Base-by-base conservation (phyloP, 164 flowering plant genomes). In the Amborella trichopoda region DNA sequence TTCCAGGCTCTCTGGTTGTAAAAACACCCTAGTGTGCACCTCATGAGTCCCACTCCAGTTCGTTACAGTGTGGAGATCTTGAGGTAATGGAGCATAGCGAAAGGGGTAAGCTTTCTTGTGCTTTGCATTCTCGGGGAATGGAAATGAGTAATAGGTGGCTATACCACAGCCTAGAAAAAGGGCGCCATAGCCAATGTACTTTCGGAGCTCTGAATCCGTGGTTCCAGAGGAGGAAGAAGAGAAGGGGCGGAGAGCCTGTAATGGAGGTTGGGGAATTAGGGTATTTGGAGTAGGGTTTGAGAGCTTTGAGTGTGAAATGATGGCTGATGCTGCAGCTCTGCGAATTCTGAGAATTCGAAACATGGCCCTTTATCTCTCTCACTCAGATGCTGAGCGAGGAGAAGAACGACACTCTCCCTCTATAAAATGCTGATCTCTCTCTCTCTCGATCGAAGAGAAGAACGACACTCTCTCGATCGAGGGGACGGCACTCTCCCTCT, bases 11-110 rank as follows among this genome's bases (percentile, higher is more conserved):
- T 91, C 99, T 1, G 99, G 99, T 64, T 91, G 96, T 16, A 71
- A 52, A 49, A 83, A 91, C 38, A 58, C 58, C 40, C 93, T 70
- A 37, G 96, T 82, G 49, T 73, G 87, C 23, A 87, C 99, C 66
- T 86, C 95, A 59, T 87, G 98, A 46, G 98, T 91, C 10, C 93
- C 99, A 51, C 99, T 91, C 99, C 99, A 91, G 54, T 87, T 91
- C 54, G 94, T 69, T 41, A 91, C 80, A 5, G 94, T 76, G 72
- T 91, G 99, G 55, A 91, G 94, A 51, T 91, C 96, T 0, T 88
- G 90, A 14, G 99, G 99, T 6, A 91, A 55, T 0, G 99, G 88
- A 9, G 95, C 95, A 70, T 82, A 91, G 9, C 88, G 81, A 65
- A 91, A 91, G 53, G 79, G 55, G 18, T 77, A 76, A 37, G 96